Base-by-base conservation (phyloP, 352 stramenopile species). In the Phytopythium kandeliae region DNA sequence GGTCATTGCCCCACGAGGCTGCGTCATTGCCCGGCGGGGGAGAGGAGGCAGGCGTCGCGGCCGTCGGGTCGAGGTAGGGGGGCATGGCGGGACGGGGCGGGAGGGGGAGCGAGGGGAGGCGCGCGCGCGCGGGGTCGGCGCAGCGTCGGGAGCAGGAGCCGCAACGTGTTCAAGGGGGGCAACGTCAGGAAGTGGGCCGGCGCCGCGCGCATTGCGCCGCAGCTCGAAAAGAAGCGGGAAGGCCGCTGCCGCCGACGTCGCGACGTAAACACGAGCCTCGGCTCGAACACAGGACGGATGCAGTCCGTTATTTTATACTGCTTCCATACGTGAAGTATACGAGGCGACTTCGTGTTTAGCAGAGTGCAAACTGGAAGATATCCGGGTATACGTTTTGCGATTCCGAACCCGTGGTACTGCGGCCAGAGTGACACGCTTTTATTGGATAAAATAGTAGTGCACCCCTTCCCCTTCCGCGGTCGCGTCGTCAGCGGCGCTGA, bases 211-310 rank as follows among this genome's bases (percentile, higher is more conserved):
- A 9, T 4, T 4, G 28, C 9, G 28, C 28, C 28, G 28, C 4
- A 31, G 17, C 17, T 16, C n/a, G 37, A 40, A 25, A 42, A 42
- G 25, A 33, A 48, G 42, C 42, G 25, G 42, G 42, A 48, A 51
- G 17, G 28, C 28, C 4, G 9, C 4, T 4, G 4, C 13, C 30
- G 16, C 16, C 26, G 25, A 26, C 36, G 19, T 16, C 42, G 42
- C 45, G 45, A 51, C 45, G 45, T 51, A 51, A 51, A 51, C 45
- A 51, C 45, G 45, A 51, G 28, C n/a, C n/a, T n/a, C n/a, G n/a
- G n/a, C n/a, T n/a, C n/a, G n/a, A n/a, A n/a, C n/a, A n/a, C n/a
- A n/a, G n/a, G n/a, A n/a, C 19, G 35, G 15, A 40, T 21, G 21
- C 15, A 5, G 2, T 40, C 16, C 4, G 16, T 17, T 16, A 16